phyloP scores from a whole-genome alignment of 805 yeast genomes.

The Tetrapisispora arboricola region DNA sequence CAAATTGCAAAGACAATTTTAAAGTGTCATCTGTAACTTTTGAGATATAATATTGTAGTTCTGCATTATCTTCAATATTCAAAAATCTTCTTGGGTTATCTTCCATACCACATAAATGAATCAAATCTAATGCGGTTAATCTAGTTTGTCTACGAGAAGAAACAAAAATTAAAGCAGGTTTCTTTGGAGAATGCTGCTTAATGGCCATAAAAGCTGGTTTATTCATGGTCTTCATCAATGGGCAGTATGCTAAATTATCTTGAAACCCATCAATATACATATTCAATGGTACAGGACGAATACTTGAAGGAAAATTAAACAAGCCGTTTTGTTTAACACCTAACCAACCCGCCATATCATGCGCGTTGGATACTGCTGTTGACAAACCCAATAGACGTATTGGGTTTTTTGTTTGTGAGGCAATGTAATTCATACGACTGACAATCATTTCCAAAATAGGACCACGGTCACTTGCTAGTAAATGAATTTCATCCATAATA shows the following conservation, averaged over 20 bases:
- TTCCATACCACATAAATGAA: slow-evolving; percentile 57
- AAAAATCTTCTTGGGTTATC: slow-evolving; percentile 55
- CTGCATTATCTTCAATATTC: slow-evolving; percentile 60
- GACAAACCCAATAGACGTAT: slow-evolving; percentile 86
- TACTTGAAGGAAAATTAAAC: slow-evolving; percentile 86
- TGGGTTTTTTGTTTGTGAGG: slow-evolving; percentile 69
- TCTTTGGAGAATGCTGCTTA: slow-evolving; percentile 84
- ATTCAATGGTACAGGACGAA: slow-evolving; percentile 87
- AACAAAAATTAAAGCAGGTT: slow-evolving; percentile 92
- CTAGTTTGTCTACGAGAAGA: slow-evolving; percentile 91
- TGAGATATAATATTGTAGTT: slow-evolving; percentile 69
- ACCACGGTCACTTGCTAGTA: slow-evolving; percentile 95
- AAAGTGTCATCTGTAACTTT: slow-evolving; percentile 84
- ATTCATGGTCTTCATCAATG: slow-evolving; percentile 55
- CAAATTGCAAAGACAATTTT: slow-evolving; percentile 57
- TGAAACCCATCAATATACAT: slow-evolving; percentile 84
- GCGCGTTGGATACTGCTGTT: slow-evolving; percentile 84
- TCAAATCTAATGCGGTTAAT: slow-evolving; percentile 67
- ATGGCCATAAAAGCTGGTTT: slow-evolving; percentile 87
- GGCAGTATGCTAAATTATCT: slow-evolving; percentile 69
- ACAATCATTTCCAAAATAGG: slow-evolving; percentile 93
- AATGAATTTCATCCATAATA: slow-evolving; percentile 93
- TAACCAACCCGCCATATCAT: slow-evolving; percentile 89
- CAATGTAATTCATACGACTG: slow-evolving; percentile 59
- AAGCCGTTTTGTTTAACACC: slow-evolving; percentile 86